Evolutionary conservation across 495 filamentous ascomycete genomes (phyloP).

Genomic region (Aspergillus campestris): DNA sequence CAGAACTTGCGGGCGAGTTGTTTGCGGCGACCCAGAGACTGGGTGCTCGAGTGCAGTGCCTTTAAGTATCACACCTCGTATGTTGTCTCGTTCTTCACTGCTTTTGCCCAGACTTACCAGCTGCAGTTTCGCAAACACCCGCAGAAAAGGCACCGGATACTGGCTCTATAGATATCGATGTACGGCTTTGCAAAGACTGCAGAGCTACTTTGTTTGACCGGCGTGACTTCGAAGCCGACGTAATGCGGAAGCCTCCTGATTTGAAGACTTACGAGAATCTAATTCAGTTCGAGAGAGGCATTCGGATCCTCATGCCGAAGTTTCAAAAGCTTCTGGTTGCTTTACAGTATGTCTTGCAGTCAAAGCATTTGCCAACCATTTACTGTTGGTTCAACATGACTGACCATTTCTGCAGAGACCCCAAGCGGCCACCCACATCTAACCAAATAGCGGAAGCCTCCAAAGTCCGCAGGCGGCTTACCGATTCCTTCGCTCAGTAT

Average conservation of each 20-base stretch:
- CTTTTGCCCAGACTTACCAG: conserved; percentile 11
- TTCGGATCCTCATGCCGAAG: conserved; percentile 71
- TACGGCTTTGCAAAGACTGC: conserved; percentile 90
- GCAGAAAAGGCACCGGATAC: conserved; percentile 51
- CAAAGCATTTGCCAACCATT: neutral
- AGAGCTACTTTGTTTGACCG: conserved; percentile 74
- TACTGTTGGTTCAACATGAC: neutral
- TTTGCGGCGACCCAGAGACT: conserved; percentile 79
- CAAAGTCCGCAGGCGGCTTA: conserved; percentile 83
- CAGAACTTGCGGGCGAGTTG: conserved; percentile 82
- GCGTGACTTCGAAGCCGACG: conserved; percentile 68
- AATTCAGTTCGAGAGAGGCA: conserved; percentile 81
- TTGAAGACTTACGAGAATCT: conserved; percentile 81
- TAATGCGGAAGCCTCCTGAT: conserved; percentile 61
- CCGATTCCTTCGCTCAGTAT: conserved; percentile 86
- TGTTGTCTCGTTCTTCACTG: conserved; percentile 19
- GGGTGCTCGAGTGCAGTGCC: conserved; percentile 79
- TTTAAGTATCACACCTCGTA: conserved; percentile 65
- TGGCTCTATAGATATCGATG: conserved; percentile 58
- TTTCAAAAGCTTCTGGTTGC: conserved; percentile 74
- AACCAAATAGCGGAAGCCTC: conserved; percentile 77
- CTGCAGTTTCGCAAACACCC: conserved; percentile 34
- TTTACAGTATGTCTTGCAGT: conserved; percentile 44
- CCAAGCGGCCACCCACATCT: conserved; percentile 62
- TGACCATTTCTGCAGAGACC: conserved; percentile 37